phyloP scores from a whole-genome alignment of 2,329 filamentous ascomycete genomes.

The Fusarium albidum region DNA sequence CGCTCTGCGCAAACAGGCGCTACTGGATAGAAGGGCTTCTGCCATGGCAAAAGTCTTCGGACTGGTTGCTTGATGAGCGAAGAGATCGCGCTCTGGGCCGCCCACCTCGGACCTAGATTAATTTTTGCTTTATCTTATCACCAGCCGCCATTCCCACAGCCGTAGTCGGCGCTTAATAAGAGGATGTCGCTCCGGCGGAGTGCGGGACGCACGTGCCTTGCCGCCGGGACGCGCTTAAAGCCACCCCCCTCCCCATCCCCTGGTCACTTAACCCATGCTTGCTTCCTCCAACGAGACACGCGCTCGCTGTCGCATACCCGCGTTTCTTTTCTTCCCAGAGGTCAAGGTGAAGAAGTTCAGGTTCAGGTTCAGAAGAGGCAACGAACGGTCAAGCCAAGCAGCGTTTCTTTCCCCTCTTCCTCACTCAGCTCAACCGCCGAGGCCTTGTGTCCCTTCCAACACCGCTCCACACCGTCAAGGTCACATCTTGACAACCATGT shows the following conservation, averaged over 20 bases:
- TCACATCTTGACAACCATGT: constrained; percentile 44
- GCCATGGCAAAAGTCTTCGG: constrained; percentile 32
- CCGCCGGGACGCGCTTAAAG: constrained; percentile 13
- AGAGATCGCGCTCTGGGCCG: background rate
- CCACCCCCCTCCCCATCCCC: constrained; percentile 26
- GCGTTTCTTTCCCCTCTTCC: background rate
- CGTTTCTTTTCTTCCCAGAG: constrained; percentile 25
- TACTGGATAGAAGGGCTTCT: constrained; percentile 38
- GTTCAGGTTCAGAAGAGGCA: constrained; percentile 4
- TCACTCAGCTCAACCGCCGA: background rate
- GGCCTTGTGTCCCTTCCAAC: background rate
- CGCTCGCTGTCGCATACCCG: constrained; percentile 35
- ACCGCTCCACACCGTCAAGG: background rate
- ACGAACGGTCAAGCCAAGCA: constrained; percentile 6
- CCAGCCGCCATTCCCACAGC: too few species aligned
- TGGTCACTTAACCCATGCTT: constrained; percentile 11
- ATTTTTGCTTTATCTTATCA: constrained; percentile 40
- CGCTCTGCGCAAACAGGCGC: constrained; percentile 40
- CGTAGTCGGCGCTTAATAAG: too few species aligned
- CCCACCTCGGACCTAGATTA: constrained; percentile 4
- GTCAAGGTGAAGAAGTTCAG: too few species aligned
- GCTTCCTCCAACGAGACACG: constrained; percentile 34
- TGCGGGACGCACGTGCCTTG: background rate
- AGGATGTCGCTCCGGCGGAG: constrained; percentile 14
- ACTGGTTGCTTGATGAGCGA: background rate